These are phyloP conservation scores for Cercospora zeae-maydis DNA, from an alignment of 2,329 filamentous ascomycete genomes.

Conservation along the genomic window DNA sequence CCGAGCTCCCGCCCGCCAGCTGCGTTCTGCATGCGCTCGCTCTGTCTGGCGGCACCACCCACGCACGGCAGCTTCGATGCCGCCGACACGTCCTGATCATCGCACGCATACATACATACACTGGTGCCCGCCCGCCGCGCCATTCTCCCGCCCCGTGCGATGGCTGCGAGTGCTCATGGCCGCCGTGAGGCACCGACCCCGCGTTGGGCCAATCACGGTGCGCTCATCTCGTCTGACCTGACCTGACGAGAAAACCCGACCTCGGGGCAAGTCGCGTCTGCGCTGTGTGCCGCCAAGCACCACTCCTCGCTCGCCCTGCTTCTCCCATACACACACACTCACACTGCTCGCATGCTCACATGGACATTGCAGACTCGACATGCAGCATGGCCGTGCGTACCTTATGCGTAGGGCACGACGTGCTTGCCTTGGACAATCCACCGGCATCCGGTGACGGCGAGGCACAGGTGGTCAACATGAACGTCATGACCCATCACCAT, in stretches of 20 bases:
- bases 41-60: background rate
- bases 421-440: background rate
- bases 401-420: background rate
- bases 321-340: no score
- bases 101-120: no score
- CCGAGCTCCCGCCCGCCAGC: background rate
- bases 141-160: no score
- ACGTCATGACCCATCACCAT: slow-evolving; percentile 1
- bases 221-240: background rate
- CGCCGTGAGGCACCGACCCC: background rate
- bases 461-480: background rate
- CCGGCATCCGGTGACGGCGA: background rate
- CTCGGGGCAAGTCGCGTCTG: background rate
- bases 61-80: no score
- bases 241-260: background rate
- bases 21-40: no score
- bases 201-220: background rate
- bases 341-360: background rate
- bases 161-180: background rate
- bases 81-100: background rate
- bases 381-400: background rate
- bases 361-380: background rate
- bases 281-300: background rate
- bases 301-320: background rate
- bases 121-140: no score